Evolutionary conservation across 805 yeast genomes (phyloP), one percentile per base, ranked within the genome.

Genomic region (Komagataella pastoris): DNA sequence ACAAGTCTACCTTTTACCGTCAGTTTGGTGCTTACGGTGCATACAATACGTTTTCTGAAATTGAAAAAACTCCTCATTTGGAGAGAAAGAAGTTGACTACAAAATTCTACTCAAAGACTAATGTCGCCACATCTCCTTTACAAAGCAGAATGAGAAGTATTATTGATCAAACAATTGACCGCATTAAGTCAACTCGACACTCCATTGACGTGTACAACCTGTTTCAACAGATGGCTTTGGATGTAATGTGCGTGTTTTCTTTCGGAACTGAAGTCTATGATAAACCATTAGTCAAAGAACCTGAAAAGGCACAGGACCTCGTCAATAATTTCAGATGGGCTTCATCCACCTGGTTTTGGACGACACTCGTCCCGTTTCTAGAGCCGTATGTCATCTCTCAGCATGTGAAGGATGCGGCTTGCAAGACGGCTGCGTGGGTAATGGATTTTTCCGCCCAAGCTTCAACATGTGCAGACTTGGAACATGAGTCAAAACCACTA

Each of bases 181-280:
- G 56, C 3, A 55, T 72, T 18, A 53, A 56, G 48, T 18, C 52
- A 12, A 17, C 62, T 55, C 17, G 53, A 57, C 19, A 19, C 1
- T 65, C 74, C 36, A 58, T 81, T 45, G 84, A 83, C 50, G 81
- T 78, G 2, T 80, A 78, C 57, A 70, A 77, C 17, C 61, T 84
- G n/a, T 83, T 83, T 69, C 81, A 80, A n/a, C 67, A 81, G 17
- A 68, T 84, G 58, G 89, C 90, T 3, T 77, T 84, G 80, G 89
- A 83, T 58, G 82, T 79, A 3, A 79, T 83, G 1, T 73, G 82
- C 1, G 73, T 75, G 18, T 80, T 81, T 58, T 79, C 79, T 52
- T 71, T 81, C 53, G 90, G 90, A 0, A 17, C 47, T 19, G 55
- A 61, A 0, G 63, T 67, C 7, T 69, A 72, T 51, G 74, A 80